Base-by-base conservation (phyloP, 768 basidiomycete genomes). In the Russula dissimulans region DNA sequence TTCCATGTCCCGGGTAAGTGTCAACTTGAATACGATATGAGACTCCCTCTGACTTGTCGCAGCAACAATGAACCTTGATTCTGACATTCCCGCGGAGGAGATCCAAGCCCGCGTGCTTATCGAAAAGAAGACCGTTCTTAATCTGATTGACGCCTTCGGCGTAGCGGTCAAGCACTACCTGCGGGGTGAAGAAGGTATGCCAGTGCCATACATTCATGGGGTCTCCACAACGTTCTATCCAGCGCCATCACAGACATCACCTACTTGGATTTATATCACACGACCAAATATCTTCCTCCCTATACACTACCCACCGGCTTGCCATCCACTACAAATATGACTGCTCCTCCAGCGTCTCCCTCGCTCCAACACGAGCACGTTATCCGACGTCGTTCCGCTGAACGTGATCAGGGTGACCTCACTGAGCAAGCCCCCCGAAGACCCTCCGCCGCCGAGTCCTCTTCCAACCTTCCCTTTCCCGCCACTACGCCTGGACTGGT, bases 201-300 rank as follows among this genome's bases (percentile, higher is more conserved):
- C 17, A 46, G 51, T 17, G 63, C 56, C 17, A 46, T 50, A 18
- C 22, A 10, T n/a, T 14, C 31, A 18, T 39, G 18, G 22, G 41
- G 14, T 26, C 29, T 29, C 31, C 29, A 10, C 18, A 17, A 9
- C 5, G 7, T 45, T 38, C 9, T 11, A n/a, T 29, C 22, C 5
- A 4, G 38, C 12, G 22, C 41, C 26, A 31, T 34, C 38, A 14
- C 15, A 57, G 69, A 67, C 49, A 72, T 69, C 61, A 68, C 65
- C 63, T 75, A 68, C 57, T 70, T 66, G 57, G 84, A 87, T 68
- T 71, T 87, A 15, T 87, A 85, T 71, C 79, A 85, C 62, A 79
- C 84, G 46, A 81, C 86, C 68, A 88, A 86, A 68, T 86, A 82
- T 69, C 77, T 89, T n/a, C 86, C 87, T 4, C 74, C 81, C 11